Evolutionary conservation across 352 stramenopile species (phyloP).

Genomic region (Globisporangium middletonii): DNA sequence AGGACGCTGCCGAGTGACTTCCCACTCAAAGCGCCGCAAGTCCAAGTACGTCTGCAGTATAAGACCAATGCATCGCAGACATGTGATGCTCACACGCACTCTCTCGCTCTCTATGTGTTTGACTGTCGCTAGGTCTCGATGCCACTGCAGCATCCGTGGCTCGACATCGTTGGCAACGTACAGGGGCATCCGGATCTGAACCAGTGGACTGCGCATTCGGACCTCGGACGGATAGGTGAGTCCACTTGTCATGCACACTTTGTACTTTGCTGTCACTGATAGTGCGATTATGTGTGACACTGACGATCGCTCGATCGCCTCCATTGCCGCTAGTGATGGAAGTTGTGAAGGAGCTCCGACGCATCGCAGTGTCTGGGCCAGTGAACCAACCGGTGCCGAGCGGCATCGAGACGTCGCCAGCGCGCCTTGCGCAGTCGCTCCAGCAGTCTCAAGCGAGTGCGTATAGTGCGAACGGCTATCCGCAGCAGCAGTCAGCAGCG

Average conservation of each 20-base stretch:
- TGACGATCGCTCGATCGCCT: neutral
- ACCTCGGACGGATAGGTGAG: constrained; percentile 67
- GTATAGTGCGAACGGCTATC: constrained; percentile 2
- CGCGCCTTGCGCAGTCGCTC: constrained; percentile 2
- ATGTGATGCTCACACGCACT: neutral
- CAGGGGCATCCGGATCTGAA: constrained; percentile 65
- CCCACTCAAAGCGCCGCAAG: constrained; percentile 53
- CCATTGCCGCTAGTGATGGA: constrained; percentile 35
- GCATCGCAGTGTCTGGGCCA: constrained; percentile 14
- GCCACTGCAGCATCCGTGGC: constrained; percentile 63
- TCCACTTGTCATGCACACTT: neutral
- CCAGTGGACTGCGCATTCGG: constrained; percentile 79
- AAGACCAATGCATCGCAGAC: neutral
- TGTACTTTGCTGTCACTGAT: neutral
- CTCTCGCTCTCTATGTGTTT: neutral
- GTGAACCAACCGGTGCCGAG: neutral
- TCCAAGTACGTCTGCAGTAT: constrained; percentile 31
- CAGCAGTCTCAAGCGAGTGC: constrained; percentile 5
- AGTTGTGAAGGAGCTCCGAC: constrained; percentile 55
- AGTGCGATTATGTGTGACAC: neutral
- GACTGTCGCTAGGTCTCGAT: constrained; percentile 40
- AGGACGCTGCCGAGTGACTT: constrained; percentile 75
- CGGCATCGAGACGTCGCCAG: constrained; percentile 2
- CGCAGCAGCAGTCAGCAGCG: constrained; percentile 19
- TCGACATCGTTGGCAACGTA: constrained; percentile 68